Percentiles rank a stretch among this genome's conserved stretches.
phyloP scores from a whole-genome alignment of 129 eudicot species.

The Smallanthus sonchifolius region DNA sequence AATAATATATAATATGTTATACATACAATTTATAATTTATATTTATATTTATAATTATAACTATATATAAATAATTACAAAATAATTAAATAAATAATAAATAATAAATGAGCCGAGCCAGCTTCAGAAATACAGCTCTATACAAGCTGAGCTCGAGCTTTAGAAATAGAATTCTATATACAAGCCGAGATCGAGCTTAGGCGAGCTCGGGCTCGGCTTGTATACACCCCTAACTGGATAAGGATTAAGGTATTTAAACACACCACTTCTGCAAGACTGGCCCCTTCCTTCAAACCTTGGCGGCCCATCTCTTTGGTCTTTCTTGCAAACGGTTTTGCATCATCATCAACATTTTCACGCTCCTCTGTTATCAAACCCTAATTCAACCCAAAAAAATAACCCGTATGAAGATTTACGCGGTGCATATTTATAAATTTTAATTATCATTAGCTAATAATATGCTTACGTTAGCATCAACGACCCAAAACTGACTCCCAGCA shows the following conservation, averaged over 20 bases:
- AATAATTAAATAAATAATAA: too few species aligned
- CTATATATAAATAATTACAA: too few species aligned
- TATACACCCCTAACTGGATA: too few species aligned
- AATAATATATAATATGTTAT: too few species aligned
- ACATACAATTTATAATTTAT: too few species aligned
- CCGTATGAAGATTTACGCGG: not conserved
- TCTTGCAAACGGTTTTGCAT: constrained; percentile 86
- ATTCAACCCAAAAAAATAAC: constrained; percentile 7
- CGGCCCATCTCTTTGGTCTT: constrained; percentile 73
- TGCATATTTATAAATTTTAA: not conserved
- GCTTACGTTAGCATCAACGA: constrained; percentile 94
- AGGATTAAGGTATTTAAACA: constrained; percentile 19
- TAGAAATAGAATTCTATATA: too few species aligned
- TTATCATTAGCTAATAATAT: not conserved
- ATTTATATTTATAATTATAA: too few species aligned
- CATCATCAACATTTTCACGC: constrained; percentile 75
- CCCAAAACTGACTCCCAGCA: constrained; percentile 97
- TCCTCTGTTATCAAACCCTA: constrained; percentile 92
- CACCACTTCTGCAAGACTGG: constrained; percentile 91
- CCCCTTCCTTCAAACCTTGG: constrained; percentile 90
- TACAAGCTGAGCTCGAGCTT: too few species aligned
- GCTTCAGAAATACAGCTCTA: too few species aligned
- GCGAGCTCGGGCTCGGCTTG: too few species aligned
- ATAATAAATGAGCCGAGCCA: too few species aligned
- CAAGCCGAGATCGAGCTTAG: too few species aligned